A percentile compares a stretch with the other conserved stretches of the same genome.
These are phyloP conservation scores for Silene uniflora DNA, from an alignment of 148 eudicot genomes.

Conservation along the genomic window DNA sequence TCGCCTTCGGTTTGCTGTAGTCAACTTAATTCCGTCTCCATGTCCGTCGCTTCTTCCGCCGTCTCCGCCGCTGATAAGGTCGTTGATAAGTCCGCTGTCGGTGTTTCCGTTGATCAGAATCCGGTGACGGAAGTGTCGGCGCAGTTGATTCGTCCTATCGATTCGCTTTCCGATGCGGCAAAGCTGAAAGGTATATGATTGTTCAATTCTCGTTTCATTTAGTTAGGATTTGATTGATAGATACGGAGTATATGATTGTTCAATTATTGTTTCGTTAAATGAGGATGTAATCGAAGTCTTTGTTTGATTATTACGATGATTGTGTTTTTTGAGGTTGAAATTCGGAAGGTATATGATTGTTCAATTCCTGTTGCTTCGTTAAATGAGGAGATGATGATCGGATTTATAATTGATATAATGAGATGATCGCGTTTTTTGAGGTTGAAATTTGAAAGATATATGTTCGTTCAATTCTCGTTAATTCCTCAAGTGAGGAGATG, in stretches of 20 bases:
- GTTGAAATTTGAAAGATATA: too few species aligned
- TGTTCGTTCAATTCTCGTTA: too few species aligned
- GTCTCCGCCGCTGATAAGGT: background rate
- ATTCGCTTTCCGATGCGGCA: slow-evolving; percentile 35
- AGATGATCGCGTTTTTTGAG: background rate
- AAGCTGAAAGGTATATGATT: slow-evolving; percentile 25
- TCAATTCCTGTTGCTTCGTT: background rate
- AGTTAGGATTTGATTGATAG: too few species aligned
- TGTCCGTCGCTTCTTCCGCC: slow-evolving; percentile 2
- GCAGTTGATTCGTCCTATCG: slow-evolving; percentile 33
- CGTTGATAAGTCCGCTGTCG: background rate
- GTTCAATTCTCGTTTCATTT: background rate
- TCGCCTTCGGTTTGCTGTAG: slow-evolving; percentile 17
- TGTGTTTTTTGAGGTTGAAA: background rate
- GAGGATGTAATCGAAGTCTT: too few species aligned
- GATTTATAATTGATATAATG: too few species aligned
- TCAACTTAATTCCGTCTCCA: background rate
- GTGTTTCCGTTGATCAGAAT: slow-evolving; percentile 3
- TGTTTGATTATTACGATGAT: too few species aligned
- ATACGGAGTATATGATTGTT: background rate
- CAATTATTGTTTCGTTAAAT: background rate
- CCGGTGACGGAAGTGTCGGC: slow-evolving; percentile 9
- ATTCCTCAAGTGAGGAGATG: too few species aligned
- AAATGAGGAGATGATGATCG: background rate
- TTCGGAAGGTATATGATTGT: background rate